phyloP scores from a whole-genome alignment of 345 rosid genomes.

The Salix koriyanagi region DNA sequence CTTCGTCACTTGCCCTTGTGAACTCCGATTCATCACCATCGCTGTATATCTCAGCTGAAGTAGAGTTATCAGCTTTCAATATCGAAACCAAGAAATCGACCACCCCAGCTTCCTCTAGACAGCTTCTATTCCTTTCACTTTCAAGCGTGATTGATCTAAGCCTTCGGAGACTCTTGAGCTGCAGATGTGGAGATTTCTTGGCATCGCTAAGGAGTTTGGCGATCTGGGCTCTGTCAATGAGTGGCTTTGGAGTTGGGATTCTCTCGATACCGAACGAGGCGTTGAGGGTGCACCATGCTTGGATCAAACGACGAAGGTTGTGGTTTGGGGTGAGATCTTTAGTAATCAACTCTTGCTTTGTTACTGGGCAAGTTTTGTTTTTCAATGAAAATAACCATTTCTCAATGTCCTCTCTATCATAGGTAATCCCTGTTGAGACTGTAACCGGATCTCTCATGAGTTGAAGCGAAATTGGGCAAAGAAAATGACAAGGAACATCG shows the following conservation, averaged over 20 bases:
- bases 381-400: slow-evolving; percentile 44
- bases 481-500: slow-evolving; percentile 47
- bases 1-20: slow-evolving; percentile 31
- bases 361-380: slow-evolving; percentile 45
- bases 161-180: slow-evolving; percentile 28
- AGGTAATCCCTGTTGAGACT: slow-evolving; percentile 56
- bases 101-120: slow-evolving; percentile 30
- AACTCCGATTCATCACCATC: not conserved
- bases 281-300: slow-evolving; percentile 74
- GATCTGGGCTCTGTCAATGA: slow-evolving; percentile 25
- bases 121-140: slow-evolving; percentile 32
- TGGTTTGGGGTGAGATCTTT: slow-evolving; percentile 66
- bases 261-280: slow-evolving; percentile 46
- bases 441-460: slow-evolving; percentile 64
- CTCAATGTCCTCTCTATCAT: slow-evolving; percentile 53
- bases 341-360: slow-evolving; percentile 40
- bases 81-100: slow-evolving; percentile 44
- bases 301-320: slow-evolving; percentile 81
- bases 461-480: slow-evolving; percentile 62
- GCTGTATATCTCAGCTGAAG: not conserved
- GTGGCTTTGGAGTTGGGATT: slow-evolving; percentile 47
- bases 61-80: slow-evolving; percentile 6
- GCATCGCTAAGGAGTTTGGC: slow-evolving; percentile 40
- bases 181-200: slow-evolving; percentile 20
- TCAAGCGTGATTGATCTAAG: slow-evolving; percentile 40